phyloP scores from a whole-genome alignment of 768 basidiomycete genomes.

The Tylopilus plumbeoviolaceoides region DNA sequence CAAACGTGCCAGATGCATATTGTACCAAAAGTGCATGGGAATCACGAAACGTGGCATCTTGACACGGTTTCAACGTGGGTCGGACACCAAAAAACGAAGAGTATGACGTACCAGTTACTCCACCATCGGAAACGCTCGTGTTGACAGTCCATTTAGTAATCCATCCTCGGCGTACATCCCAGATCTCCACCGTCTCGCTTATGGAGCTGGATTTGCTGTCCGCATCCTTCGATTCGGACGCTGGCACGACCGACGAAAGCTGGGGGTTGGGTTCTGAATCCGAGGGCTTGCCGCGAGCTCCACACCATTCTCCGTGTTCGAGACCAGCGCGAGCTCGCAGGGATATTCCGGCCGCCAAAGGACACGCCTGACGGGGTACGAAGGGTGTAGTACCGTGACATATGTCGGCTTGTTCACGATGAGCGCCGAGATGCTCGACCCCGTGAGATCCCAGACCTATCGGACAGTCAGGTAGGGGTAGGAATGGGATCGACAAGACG shows the following conservation, averaged over 20 bases:
- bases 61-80: neutral
- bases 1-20: slow-evolving; percentile 72
- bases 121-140: slow-evolving; percentile 63
- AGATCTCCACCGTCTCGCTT: slow-evolving; percentile 73
- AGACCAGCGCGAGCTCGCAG: slow-evolving; percentile 71
- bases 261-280: slow-evolving; percentile 23
- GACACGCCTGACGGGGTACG: slow-evolving; percentile 70
- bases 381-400: slow-evolving; percentile 67
- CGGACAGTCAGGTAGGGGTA: slow-evolving; percentile 1
- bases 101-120: slow-evolving; percentile 58
- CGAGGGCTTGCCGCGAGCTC: slow-evolving; percentile 26
- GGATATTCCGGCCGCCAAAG: slow-evolving; percentile 75
- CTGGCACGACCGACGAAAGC: slow-evolving; percentile 9
- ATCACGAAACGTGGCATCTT: slow-evolving; percentile 68
- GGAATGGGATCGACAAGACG: slow-evolving; percentile 1
- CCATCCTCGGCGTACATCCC: slow-evolving; percentile 81
- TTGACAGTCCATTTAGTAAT: slow-evolving; percentile 79
- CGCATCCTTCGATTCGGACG: slow-evolving; percentile 13
- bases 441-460: slow-evolving; percentile 68
- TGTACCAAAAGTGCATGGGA: slow-evolving; percentile 71
- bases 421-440: slow-evolving; percentile 38
- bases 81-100: neutral
- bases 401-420: slow-evolving; percentile 65
- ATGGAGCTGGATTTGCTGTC: slow-evolving; percentile 12
- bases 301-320: slow-evolving; percentile 44